Evolutionary conservation across 306 rosid species (phyloP).

Genomic region (Glycyrrhiza uralensis): DNA sequence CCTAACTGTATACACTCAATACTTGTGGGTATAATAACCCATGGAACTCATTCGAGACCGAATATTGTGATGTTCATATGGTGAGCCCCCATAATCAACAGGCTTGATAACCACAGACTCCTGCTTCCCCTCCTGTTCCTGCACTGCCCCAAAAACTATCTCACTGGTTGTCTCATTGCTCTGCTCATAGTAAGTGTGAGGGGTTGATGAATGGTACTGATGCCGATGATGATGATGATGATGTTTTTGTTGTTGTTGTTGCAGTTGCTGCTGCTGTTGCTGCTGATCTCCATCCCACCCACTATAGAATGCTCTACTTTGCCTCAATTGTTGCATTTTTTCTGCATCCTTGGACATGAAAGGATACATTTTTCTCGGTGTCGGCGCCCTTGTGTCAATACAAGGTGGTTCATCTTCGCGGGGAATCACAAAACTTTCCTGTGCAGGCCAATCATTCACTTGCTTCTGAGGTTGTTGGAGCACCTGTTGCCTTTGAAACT

Average conservation of each 20-base stretch:
- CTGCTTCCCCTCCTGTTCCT: constrained; percentile 54
- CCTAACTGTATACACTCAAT: constrained; percentile 44
- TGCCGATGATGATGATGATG: constrained; percentile 71
- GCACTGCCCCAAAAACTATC: constrained; percentile 84
- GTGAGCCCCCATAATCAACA: constrained; percentile 55
- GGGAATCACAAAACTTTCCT: constrained; percentile 82
- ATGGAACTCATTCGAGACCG: constrained; percentile 38
- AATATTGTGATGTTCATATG: constrained; percentile 50
- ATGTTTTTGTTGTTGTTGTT: too few relatives aligned
- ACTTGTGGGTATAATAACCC: constrained; percentile 44
- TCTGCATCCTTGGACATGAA: constrained; percentile 90
- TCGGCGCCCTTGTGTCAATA: constrained; percentile 66
- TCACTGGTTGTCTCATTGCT: constrained; percentile 62
- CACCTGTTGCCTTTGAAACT: constrained; percentile 40
- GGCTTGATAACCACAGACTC: constrained; percentile 56
- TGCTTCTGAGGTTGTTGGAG: constrained; percentile 46
- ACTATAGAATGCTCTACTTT: constrained; percentile 64
- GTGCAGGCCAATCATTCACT: constrained; percentile 67
- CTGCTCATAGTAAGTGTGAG: constrained; percentile 66
- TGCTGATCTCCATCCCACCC: constrained; percentile 69
- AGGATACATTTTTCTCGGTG: constrained; percentile 83
- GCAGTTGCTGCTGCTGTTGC: constrained; percentile 40
- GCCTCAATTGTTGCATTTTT: constrained; percentile 66
- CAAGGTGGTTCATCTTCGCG: constrained; percentile 86
- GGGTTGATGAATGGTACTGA: constrained; percentile 54